A percentile compares a stretch with the other conserved stretches of the same genome.
Conservation (phyloP, 2,329 filamentous ascomycete species). For the Pyricularia sp. region DNA sequence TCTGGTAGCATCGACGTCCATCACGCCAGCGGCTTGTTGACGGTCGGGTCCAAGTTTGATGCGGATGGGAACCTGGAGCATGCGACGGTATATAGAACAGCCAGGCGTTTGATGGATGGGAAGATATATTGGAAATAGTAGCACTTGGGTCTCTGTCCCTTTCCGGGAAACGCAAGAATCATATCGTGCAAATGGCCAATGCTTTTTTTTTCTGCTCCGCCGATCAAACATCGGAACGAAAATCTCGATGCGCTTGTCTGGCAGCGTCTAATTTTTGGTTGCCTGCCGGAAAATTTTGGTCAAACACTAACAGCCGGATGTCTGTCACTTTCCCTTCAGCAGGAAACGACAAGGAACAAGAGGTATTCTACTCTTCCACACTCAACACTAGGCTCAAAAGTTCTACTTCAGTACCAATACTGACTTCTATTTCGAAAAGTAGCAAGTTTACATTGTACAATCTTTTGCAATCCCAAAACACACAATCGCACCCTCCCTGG, state of each 20-base stretch:
- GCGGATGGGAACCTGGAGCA: neutral
- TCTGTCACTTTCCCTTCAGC: neutral
- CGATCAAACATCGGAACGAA: neutral
- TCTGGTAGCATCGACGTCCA: neutral
- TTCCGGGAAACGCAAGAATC: neutral
- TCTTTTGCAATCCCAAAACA: neutral
- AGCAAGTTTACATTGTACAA: neutral
- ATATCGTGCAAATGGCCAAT: neutral
- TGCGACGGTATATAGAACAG: constrained; percentile 5
- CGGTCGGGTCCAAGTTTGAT: constrained; percentile 3
- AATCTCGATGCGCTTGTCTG: too few species aligned
- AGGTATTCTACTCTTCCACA: neutral
- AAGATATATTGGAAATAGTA: constrained; percentile 5
- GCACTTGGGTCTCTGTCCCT: neutral
- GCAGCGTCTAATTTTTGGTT: too few species aligned
- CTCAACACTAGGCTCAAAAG: neutral
- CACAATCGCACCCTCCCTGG: neutral
- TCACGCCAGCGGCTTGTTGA: constrained; percentile 3
- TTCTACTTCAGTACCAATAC: neutral
- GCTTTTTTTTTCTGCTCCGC: neutral
- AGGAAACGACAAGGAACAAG: neutral
- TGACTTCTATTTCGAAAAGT: neutral
- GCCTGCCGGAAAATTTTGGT: neutral
- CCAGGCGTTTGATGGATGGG: constrained; percentile 4
- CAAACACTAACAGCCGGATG: neutral